These are phyloP conservation scores for Thozetella sp. DNA, from an alignment of 495 filamentous ascomycete genomes.

Conservation along the genomic window DNA sequence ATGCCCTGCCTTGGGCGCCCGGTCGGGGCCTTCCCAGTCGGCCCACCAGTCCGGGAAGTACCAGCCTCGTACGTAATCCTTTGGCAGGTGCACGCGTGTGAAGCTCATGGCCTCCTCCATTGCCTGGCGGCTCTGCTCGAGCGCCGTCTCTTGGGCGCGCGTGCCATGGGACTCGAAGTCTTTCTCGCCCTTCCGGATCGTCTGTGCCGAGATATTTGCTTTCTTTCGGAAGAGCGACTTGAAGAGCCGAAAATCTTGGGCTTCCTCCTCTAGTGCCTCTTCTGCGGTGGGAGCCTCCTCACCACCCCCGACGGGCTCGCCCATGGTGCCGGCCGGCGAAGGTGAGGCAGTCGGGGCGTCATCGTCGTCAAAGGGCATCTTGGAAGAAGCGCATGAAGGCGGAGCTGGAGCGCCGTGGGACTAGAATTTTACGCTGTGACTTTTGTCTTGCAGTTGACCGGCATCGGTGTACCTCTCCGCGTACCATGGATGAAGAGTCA, in stretches of 20 bases:
- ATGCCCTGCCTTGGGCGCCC: constrained; percentile 13
- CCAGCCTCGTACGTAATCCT: constrained; percentile 55
- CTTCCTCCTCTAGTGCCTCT: constrained; percentile 72
- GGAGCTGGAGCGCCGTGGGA: too few species aligned
- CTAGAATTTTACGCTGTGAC: too few species aligned
- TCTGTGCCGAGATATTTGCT: constrained; percentile 37
- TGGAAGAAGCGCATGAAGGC: too few species aligned
- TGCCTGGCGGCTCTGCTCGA: constrained; percentile 79
- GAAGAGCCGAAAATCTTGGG: constrained; percentile 86
- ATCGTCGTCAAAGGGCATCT: constrained; percentile 48
- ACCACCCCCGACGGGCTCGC: constrained; percentile 5
- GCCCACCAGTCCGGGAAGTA: constrained; percentile 53
- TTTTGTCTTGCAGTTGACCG: too few species aligned
- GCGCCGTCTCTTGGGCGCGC: constrained; percentile 69
- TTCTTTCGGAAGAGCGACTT: constrained; percentile 52
- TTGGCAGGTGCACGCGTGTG: constrained; percentile 64
- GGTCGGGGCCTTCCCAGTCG: constrained; percentile 13
- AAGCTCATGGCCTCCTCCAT: constrained; percentile 87
- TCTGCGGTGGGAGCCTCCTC: constrained; percentile 30
- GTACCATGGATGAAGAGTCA: too few species aligned
- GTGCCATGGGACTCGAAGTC: constrained; percentile 96
- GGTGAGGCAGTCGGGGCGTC: constrained; percentile 24
- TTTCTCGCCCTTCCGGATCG: constrained; percentile 72
- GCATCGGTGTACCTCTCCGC: too few species aligned
- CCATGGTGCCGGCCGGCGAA: constrained; percentile 1